Conservation (phyloP, 371 early-diverging fungal species). For the Circinella umbellata region DNA sequence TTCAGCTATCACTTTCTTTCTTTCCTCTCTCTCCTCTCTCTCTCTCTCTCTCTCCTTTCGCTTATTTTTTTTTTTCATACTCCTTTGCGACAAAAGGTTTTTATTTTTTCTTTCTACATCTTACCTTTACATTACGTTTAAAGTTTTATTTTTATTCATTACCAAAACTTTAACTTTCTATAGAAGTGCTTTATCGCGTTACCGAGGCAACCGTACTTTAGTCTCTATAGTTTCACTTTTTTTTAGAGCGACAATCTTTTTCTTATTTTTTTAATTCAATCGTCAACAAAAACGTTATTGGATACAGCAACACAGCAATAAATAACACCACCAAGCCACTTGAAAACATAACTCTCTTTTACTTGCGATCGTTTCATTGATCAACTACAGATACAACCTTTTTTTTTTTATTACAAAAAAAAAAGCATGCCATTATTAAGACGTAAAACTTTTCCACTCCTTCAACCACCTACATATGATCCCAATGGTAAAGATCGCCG, state of each 20-base stretch:
- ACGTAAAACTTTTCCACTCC: conserved; percentile 51
- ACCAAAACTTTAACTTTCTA: too few species aligned
- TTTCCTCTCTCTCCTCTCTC: background rate
- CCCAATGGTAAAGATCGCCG: conserved; percentile 48
- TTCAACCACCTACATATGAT: conserved; percentile 51
- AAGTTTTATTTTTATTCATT: background rate
- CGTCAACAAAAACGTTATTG: background rate
- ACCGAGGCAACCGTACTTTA: too few species aligned
- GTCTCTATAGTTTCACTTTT: too few species aligned
- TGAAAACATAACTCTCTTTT: too few species aligned
- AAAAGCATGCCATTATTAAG: conserved; percentile 61
- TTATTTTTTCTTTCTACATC: background rate
- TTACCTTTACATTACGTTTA: background rate
- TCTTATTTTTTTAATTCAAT: too few species aligned
- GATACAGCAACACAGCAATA: background rate
- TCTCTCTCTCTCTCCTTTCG: conserved; percentile 10
- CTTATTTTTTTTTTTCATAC: conserved; percentile 7
- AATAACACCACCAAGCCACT: background rate
- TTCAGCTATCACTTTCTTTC: background rate
- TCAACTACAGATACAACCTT: background rate
- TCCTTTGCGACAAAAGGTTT: conserved; percentile 8
- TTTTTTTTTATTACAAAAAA: background rate
- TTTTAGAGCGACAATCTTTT: too few species aligned
- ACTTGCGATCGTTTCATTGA: background rate
- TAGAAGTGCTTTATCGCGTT: too few species aligned